Percentiles rank a stretch among this genome's conserved stretches.
phyloP scores from a whole-genome alignment of 441 rosid genomes.

The Jatropha podagrica region DNA sequence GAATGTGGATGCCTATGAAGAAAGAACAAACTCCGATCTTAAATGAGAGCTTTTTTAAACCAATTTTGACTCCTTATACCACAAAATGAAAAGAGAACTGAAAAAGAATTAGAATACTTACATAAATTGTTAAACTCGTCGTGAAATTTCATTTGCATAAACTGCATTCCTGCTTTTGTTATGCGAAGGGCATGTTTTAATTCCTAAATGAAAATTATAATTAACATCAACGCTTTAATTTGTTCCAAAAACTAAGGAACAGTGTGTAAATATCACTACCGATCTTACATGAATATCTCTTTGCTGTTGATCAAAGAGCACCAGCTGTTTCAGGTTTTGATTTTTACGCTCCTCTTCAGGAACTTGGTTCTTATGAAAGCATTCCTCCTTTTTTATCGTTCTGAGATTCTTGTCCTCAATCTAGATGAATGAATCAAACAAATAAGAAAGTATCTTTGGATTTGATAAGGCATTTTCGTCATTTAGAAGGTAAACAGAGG shows the following conservation, averaged over 20 bases:
- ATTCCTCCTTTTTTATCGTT: slow-evolving; percentile 48
- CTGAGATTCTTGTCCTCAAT: slow-evolving; percentile 50
- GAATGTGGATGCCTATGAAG: slow-evolving; percentile 66
- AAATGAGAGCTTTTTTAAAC: neutral
- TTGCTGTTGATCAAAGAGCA: slow-evolving; percentile 72
- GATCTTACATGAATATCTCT: slow-evolving; percentile 58
- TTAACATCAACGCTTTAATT: slow-evolving; percentile 15
- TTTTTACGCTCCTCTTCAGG: slow-evolving; percentile 52
- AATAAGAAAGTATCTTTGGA: slow-evolving; percentile 17
- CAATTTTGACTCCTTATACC: neutral
- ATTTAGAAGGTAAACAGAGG: slow-evolving; percentile 18
- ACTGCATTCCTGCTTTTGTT: slow-evolving; percentile 89
- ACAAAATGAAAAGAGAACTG: neutral
- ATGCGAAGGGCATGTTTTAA: slow-evolving; percentile 58
- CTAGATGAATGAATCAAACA: slow-evolving; percentile 37
- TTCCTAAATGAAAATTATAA: slow-evolving; percentile 44
- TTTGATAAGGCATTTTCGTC: neutral
- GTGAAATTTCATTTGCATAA: slow-evolving; percentile 76
- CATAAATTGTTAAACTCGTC: slow-evolving; percentile 87
- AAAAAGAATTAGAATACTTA: slow-evolving; percentile 25
- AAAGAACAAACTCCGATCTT: slow-evolving; percentile 21
- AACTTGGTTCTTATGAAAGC: slow-evolving; percentile 35
- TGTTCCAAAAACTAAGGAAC: slow-evolving; percentile 14
- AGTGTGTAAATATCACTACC: slow-evolving; percentile 1
- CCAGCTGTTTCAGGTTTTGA: slow-evolving; percentile 45